Evolutionary conservation across 176 grass and related monocot genomes (phyloP).

Genomic region (Raddia distichophylla): DNA sequence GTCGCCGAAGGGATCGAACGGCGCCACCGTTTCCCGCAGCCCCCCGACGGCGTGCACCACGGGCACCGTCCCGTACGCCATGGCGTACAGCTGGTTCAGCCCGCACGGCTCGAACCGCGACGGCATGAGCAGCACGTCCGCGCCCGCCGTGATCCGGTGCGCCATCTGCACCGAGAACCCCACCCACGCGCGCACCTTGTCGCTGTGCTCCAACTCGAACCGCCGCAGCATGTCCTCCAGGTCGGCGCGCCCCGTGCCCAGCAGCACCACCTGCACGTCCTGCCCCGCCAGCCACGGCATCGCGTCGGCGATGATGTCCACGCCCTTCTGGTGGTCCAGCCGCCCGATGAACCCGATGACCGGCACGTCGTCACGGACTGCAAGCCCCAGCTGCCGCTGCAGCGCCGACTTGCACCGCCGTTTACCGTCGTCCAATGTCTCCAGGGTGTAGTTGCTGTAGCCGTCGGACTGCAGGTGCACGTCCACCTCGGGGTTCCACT

Average conservation of each 20-base stretch:
- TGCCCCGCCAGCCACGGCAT: conserved; percentile 82
- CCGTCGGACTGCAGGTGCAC: conserved; percentile 73
- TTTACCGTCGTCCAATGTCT: conserved; percentile 67
- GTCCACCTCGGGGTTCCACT: conserved; percentile 77
- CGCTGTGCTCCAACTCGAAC: conserved; percentile 55
- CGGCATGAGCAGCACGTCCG: conserved; percentile 79
- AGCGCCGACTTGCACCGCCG: conserved; percentile 80
- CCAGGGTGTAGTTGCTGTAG: conserved; percentile 79
- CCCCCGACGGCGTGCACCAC: conserved; percentile 94
- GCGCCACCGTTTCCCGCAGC: conserved; percentile 80
- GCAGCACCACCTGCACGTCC: conserved; percentile 84
- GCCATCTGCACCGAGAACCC: conserved; percentile 88
- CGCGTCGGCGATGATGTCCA: conserved; percentile 87
- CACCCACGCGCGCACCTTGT: conserved; percentile 75
- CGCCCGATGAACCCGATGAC: conserved; percentile 85
- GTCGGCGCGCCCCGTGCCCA: conserved; percentile 74
- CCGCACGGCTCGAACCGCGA: conserved; percentile 96
- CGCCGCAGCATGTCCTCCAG: conserved; percentile 75
- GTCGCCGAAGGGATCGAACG: conserved; percentile 65
- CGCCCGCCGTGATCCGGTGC: conserved; percentile 78
- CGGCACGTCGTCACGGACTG: conserved; percentile 65
- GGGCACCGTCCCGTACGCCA: conserved; percentile 84
- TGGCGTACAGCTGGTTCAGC: conserved; percentile 92
- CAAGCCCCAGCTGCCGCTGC: conserved; percentile 67
- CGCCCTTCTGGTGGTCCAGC: conserved; percentile 83